Evolutionary conservation across 1,139 yeast species (phyloP), one percentile per base, ranked within the genome.

Genomic region (Scheffersomyces stambukii): DNA sequence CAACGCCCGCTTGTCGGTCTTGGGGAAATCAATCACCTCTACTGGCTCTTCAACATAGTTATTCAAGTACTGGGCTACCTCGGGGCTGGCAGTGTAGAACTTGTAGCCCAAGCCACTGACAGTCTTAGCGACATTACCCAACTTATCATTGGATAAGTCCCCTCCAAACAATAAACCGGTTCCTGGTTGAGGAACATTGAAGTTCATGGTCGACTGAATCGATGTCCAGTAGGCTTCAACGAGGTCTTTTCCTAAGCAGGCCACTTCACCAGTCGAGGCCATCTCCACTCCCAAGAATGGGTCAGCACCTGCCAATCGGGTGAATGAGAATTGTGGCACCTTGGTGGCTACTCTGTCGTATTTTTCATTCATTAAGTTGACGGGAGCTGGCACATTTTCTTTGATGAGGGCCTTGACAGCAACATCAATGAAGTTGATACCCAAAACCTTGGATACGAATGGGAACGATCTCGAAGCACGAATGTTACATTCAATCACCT

Each of bases 391-490:
- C 25, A 81, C 77, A 39, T 80, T 68, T 50, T 77, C 77, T 52
- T 81, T 81, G 41, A 86, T 65, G 42, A 89, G 72, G 13, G 97
- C 95, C 57, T 76, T 79, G 36, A 88, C 88, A 13, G 97, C 96
- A 48, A 86, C 88, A 31, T 91, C 95, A 54, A 91, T 91, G 57
- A 91, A 89, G 67, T 91, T 89, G 36, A 75, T 73, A 41, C 97
- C 98, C 41, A 91, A 70, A 26, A 91, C 98, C 70, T 91, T 91
- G 35, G 97, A 89, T 9, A 91, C 96, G 56, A 91, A 91, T 59
- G 98, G 98, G 86, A 91, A 89, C 12, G 97, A 91, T 60, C 98
- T 80, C n/a, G 97, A 89, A 27, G 98, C 98, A 65, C 98, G 83
- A 50, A 91, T 84, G 63, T 91, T 91, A 75, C 98, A 91, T 68